Percentiles rank a stretch among this genome's conserved stretches.
phyloP scores from a whole-genome alignment of 1,139 yeast genomes.

The Protomyces macrosporus region DNA sequence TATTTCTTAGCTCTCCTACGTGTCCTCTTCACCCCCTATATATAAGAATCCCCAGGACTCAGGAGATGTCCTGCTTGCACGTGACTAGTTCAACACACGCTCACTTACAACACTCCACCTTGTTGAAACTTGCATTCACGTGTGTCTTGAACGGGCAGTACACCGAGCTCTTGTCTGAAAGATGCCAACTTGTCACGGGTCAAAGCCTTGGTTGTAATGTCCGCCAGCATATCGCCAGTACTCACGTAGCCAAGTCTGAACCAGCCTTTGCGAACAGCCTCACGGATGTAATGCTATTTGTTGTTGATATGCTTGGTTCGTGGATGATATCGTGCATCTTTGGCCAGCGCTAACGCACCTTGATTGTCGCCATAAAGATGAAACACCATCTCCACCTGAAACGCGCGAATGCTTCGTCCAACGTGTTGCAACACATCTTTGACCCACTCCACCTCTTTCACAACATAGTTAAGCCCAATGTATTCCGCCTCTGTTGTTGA shows the following conservation, averaged over 20 bases:
- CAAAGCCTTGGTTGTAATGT: not conserved
- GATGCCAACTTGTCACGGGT: too few species aligned
- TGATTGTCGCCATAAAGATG: slow-evolving; percentile 26
- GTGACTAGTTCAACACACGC: too few species aligned
- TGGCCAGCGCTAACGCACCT: slow-evolving; percentile 28
- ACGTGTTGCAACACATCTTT: not conserved
- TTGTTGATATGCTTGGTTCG: slow-evolving; percentile 30
- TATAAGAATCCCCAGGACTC: too few species aligned
- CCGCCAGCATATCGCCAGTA: not conserved
- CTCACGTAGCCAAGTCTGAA: not conserved
- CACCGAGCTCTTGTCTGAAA: too few species aligned
- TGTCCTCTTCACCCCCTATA: too few species aligned
- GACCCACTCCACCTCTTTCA: not conserved
- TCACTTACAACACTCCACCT: too few species aligned
- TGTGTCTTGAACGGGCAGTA: too few species aligned
- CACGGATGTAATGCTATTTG: slow-evolving; percentile 28
- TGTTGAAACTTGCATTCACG: too few species aligned
- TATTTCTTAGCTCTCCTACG: too few species aligned
- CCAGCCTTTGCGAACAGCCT: not conserved
- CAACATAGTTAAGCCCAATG: not conserved
- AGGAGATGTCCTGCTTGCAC: too few species aligned
- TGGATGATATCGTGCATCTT: slow-evolving; percentile 27
- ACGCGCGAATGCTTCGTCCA: not conserved
- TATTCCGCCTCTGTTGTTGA: slow-evolving; percentile 1
- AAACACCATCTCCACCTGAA: not conserved